phyloP scores from a whole-genome alignment of 768 basidiomycete genomes.

The Hydnomerulius pinastri region DNA sequence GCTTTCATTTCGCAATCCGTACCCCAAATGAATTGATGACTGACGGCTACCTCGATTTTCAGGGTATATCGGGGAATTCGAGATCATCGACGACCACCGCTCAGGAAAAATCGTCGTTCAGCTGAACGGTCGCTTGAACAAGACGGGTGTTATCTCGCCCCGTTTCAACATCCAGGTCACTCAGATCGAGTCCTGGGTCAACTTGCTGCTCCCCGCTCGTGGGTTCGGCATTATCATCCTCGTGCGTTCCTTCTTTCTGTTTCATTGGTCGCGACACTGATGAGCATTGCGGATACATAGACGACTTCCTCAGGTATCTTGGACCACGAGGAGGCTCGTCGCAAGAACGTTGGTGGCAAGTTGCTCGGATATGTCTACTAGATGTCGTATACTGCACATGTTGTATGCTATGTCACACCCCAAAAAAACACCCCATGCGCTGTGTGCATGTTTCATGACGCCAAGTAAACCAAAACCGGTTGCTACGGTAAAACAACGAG shows the following conservation, averaged over 20 bases:
- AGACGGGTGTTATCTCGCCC: constrained; percentile 99
- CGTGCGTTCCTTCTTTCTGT: constrained; percentile 44
- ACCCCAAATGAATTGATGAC: neutral
- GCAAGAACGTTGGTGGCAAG: constrained; percentile 98
- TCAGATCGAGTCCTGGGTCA: constrained; percentile 96
- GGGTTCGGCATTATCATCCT: constrained; percentile 96
- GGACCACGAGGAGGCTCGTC: constrained; percentile 98
- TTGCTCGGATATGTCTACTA: constrained; percentile 92
- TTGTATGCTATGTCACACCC: constrained; percentile 26
- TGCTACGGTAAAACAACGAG: too few relatives aligned
- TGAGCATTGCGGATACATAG: constrained; percentile 37
- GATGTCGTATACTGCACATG: constrained; percentile 17
- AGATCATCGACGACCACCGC: constrained; percentile 98
- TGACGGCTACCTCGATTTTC: constrained; percentile 10
- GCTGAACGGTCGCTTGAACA: constrained; percentile 97
- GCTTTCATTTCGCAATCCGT: neutral
- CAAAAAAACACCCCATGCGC: constrained; percentile 13
- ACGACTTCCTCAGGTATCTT: constrained; percentile 98
- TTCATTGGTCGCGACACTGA: neutral
- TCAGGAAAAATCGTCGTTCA: constrained; percentile 98
- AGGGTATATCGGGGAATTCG: constrained; percentile 99
- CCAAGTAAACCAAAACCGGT: neutral
- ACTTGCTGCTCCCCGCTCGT: constrained; percentile 93
- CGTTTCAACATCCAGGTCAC: constrained; percentile 94
- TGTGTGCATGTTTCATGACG: neutral